These are phyloP conservation scores for Pichia cabralensis DNA, from an alignment of 805 yeast species.

Conservation along the genomic window DNA sequence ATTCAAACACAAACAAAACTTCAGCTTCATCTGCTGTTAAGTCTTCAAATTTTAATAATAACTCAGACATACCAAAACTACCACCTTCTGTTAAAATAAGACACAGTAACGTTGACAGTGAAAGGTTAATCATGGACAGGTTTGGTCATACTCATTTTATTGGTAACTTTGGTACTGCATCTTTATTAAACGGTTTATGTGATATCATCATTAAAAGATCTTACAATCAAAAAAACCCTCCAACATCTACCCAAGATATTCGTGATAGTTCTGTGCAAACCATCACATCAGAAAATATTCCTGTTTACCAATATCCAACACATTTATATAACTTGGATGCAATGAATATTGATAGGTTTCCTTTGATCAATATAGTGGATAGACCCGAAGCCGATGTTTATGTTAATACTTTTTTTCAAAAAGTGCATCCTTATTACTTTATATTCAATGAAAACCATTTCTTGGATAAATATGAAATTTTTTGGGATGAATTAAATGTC, in stretches of 20 bases:
- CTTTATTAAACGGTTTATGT: slow-evolving; percentile 33
- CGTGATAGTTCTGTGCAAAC: slow-evolving; percentile 26
- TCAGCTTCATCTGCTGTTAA: no score
- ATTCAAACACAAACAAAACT: no score
- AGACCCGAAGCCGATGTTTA: slow-evolving; percentile 29
- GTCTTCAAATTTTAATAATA: background rate
- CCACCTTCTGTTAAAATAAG: slow-evolving; percentile 17
- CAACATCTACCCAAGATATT: slow-evolving; percentile 26
- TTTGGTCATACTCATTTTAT: slow-evolving; percentile 39
- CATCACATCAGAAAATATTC: slow-evolving; percentile 26
- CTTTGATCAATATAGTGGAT: slow-evolving; percentile 27
- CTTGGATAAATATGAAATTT: slow-evolving; percentile 26
- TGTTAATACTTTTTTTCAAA: slow-evolving; percentile 30
- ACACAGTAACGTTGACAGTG: slow-evolving; percentile 19
- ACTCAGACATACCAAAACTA: slow-evolving; percentile 7
- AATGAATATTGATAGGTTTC: slow-evolving; percentile 28
- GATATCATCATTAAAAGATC: slow-evolving; percentile 32
- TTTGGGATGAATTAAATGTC: slow-evolving; percentile 28
- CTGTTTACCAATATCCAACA: slow-evolving; percentile 26
- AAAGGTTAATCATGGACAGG: slow-evolving; percentile 32
- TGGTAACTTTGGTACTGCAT: slow-evolving; percentile 37
- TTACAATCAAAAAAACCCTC: slow-evolving; percentile 24
- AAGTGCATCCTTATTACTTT: slow-evolving; percentile 35
- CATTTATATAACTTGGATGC: slow-evolving; percentile 24
- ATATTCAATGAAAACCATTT: slow-evolving; percentile 30